Base-by-base conservation (phyloP, 257 asterid genomes). In the Pogostemon cablin region DNA sequence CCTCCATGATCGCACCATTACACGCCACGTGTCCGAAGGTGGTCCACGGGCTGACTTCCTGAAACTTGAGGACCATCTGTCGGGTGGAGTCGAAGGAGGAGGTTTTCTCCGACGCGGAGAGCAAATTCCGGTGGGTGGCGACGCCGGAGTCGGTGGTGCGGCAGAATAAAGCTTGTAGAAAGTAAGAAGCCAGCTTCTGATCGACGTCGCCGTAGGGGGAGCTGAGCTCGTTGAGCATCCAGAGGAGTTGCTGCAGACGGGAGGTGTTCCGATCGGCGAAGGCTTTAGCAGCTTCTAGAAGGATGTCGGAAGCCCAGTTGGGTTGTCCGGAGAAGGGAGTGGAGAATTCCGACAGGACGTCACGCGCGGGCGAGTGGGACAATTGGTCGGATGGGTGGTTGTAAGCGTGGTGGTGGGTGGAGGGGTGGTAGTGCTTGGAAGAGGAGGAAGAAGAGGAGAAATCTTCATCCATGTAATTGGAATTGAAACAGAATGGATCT, bases 201-300 rank as follows among this genome's bases (percentile, higher is more conserved):
- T 95, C 98, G 20, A 74, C 75, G 58, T 95, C 98, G 1, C 99
- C 99, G 62, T 89, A 95, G 0, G 98, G 93, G 0, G 98, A 95
- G 32, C 96, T 75, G 3, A 89, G 76, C 82, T 95, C 99, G 49
- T 95, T 95, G n/a, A 95, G 90, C 97, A 91, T 89, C 99, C 98
- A 95, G 84, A 95, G 86, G 0, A 95, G 93, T 38, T 91, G 97
- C 20, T 95, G 99, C 6, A 81, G 75, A 0, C 98, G 81, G 17
- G 68, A 44, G 53, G 85, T 91, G 75, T 89, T 79, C 56, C 88
- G 77, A 0, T 89, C 93, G 0, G 93, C 83, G 0, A 89, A 72
- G 2, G 98, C 90, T 39, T 73, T 75, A 0, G 97, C 92, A 0
- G 97, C 65, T 64, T 91, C 98, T 2, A 85, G 73, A 37, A 95